Conservation (phyloP, 1,139 yeast genomes). For the Groenewaldozyma sp. region DNA sequence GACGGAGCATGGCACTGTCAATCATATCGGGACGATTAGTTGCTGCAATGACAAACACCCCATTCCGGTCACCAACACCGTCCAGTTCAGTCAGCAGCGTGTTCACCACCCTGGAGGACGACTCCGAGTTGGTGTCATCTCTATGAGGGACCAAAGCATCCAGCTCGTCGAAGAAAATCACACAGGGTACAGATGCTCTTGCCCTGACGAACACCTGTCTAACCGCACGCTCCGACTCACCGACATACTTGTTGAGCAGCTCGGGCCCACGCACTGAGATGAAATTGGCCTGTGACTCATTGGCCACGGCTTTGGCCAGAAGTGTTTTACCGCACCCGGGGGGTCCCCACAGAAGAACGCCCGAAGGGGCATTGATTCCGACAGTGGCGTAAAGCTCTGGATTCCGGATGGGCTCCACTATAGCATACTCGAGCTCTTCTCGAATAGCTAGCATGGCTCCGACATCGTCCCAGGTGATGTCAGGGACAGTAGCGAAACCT, state of each 20-base stretch:
- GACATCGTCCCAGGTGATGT: constrained; percentile 90
- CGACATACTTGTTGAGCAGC: constrained; percentile 85
- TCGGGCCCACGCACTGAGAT: constrained; percentile 96
- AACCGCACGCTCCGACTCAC: constrained; percentile 92
- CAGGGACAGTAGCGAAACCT: constrained; percentile 98
- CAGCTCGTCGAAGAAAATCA: constrained; percentile 89
- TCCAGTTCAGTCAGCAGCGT: constrained; percentile 89
- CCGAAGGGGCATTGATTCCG: constrained; percentile 95
- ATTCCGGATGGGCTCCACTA: constrained; percentile 89
- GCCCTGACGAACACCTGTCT: constrained; percentile 93
- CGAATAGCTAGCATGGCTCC: constrained; percentile 80
- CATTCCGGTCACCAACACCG: constrained; percentile 86
- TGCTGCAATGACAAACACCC: constrained; percentile 92
- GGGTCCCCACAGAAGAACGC: constrained; percentile 97
- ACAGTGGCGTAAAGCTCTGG: constrained; percentile 86
- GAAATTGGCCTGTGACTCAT: constrained; percentile 91
- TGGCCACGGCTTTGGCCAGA: constrained; percentile 94
- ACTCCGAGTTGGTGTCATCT: constrained; percentile 75
- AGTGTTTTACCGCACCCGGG: constrained; percentile 98
- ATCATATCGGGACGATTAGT: constrained; percentile 98
- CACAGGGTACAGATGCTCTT: constrained; percentile 89
- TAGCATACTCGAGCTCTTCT: constrained; percentile 91
- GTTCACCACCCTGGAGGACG: constrained; percentile 89
- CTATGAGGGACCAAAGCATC: constrained; percentile 95
- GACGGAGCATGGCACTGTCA: constrained; percentile 96